These are phyloP conservation scores for Melampsora larici-populina DNA, from an alignment of 1,284 basidiomycete species.

Conservation along the genomic window DNA sequence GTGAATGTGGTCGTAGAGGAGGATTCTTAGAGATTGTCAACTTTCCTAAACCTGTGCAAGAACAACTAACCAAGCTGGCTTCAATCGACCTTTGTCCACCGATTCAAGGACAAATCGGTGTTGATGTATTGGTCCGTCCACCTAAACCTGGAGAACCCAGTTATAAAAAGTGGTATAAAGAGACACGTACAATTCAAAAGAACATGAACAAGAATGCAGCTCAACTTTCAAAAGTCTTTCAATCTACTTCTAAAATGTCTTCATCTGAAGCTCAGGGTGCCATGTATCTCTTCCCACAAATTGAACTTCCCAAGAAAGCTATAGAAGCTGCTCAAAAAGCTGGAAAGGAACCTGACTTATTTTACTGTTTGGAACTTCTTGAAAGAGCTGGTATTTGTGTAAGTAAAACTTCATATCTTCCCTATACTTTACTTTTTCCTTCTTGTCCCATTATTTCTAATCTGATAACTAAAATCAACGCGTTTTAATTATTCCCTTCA, in stretches of 20 bases:
- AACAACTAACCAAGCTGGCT: slow-evolving; percentile 91
- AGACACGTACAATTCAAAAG: slow-evolving; percentile 73
- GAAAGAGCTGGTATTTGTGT: slow-evolving; percentile 84
- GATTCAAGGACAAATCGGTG: slow-evolving; percentile 80
- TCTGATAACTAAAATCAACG: neutral
- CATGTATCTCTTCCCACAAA: slow-evolving; percentile 77
- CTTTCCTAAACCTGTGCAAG: slow-evolving; percentile 69
- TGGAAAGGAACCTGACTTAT: slow-evolving; percentile 77
- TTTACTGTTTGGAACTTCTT: slow-evolving; percentile 77
- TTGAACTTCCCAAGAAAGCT: slow-evolving; percentile 69
- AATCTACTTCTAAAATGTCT: slow-evolving; percentile 71
- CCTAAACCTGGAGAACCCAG: slow-evolving; percentile 71
- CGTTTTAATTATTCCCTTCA: too few relatives aligned
- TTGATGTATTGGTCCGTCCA: slow-evolving; percentile 83
- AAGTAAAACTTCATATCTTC: slow-evolving; percentile 1
- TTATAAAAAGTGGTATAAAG: slow-evolving; percentile 72
- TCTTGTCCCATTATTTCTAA: neutral
- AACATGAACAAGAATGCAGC: slow-evolving; percentile 69
- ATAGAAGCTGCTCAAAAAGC: slow-evolving; percentile 67
- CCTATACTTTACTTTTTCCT: neutral
- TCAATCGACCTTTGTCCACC: slow-evolving; percentile 83
- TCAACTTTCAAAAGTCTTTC: slow-evolving; percentile 72
- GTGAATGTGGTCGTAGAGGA: slow-evolving; percentile 87
- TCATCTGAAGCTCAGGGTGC: slow-evolving; percentile 87
- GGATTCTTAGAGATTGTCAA: slow-evolving; percentile 91